phyloP scores from a whole-genome alignment of 306 rosid species.

The Medicago arabica region DNA sequence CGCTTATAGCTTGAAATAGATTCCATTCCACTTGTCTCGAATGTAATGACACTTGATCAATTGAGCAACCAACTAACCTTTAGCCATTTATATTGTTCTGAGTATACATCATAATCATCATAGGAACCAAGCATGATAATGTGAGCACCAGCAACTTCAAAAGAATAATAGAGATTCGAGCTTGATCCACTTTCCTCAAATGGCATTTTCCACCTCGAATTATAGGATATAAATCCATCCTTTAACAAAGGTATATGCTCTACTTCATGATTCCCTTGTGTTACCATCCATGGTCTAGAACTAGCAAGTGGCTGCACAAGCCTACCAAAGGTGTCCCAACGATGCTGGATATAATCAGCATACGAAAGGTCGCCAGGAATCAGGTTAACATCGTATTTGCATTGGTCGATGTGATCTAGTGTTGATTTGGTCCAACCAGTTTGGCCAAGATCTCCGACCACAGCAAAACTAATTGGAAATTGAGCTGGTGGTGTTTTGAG shows the following conservation, averaged over 20 bases:
- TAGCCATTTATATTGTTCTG: constrained; percentile 88
- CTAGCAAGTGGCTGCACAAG: constrained; percentile 96
- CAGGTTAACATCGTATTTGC: constrained; percentile 80
- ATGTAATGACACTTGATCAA: too few species aligned
- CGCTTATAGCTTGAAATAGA: not conserved
- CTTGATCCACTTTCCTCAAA: constrained; percentile 83
- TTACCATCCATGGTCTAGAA: constrained; percentile 94
- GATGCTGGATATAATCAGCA: constrained; percentile 79
- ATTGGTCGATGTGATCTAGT: constrained; percentile 71
- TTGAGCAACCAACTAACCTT: constrained; percentile 61
- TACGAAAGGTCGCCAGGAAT: constrained; percentile 96
- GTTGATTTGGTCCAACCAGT: constrained; percentile 94
- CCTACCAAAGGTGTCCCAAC: constrained; percentile 90
- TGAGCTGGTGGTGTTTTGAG: constrained; percentile 87
- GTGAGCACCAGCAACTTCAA: constrained; percentile 81
- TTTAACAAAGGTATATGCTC: constrained; percentile 67
- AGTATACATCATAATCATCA: constrained; percentile 70
- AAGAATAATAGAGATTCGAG: constrained; percentile 93
- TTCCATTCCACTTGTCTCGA: too few species aligned
- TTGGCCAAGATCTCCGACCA: constrained; percentile 95
- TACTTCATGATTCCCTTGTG: constrained; percentile 91
- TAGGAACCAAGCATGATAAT: constrained; percentile 92
- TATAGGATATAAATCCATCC: constrained; percentile 76
- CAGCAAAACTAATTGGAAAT: constrained; percentile 81
- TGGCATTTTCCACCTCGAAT: constrained; percentile 96